phyloP scores from a whole-genome alignment of 371 early-diverging fungal species.

The Dinochytrium kinnereticum region DNA sequence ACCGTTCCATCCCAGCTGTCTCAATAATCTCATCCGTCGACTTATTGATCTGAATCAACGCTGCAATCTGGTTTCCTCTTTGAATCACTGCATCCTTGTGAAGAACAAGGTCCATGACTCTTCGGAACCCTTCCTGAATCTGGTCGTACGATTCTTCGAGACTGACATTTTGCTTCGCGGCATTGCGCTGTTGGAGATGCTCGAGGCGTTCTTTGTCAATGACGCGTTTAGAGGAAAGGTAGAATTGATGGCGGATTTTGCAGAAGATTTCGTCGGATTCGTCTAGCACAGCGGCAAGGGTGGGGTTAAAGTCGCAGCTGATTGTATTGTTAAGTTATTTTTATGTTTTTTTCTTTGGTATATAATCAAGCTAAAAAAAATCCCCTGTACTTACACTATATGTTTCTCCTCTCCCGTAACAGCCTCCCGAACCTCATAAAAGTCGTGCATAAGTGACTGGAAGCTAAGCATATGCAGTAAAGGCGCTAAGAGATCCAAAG shows the following conservation, averaged over 20 bases:
- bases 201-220: neutral
- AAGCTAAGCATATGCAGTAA: slow-evolving; percentile 97
- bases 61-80: slow-evolving; percentile 5
- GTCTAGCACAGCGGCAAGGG: slow-evolving; percentile 46
- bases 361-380: neutral
- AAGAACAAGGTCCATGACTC: neutral
- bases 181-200: neutral
- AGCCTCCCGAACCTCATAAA: slow-evolving; percentile 73
- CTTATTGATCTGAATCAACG: neutral
- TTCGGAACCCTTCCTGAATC: neutral
- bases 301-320: slow-evolving; percentile 17
- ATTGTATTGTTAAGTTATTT: neutral
- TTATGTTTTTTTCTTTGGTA: neutral
- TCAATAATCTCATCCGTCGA: slow-evolving; percentile 5
- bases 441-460: slow-evolving; percentile 93
- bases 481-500: slow-evolving; percentile 87
- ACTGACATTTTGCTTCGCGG: neutral
- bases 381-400: neutral
- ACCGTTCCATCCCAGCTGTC: slow-evolving; percentile 1
- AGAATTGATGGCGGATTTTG: slow-evolving; percentile 9
- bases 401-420: slow-evolving; percentile 33
- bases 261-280: slow-evolving; percentile 32
- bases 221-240: neutral
- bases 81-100: neutral
- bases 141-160: neutral